Conservation (phyloP, 2,329 filamentous ascomycete genomes). For the Colletotrichum sojae region DNA sequence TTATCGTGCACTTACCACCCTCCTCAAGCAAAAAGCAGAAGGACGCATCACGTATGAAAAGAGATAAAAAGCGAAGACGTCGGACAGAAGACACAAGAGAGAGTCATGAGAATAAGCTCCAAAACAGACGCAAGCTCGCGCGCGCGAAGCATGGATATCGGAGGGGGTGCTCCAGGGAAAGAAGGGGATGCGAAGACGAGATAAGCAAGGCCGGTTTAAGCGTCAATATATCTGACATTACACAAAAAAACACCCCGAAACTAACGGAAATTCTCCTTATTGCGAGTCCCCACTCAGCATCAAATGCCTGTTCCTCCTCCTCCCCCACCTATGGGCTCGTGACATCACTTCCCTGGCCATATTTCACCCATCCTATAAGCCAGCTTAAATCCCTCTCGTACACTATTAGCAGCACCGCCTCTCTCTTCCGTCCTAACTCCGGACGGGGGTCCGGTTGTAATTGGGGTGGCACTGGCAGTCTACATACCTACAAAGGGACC, state of each 20-base stretch:
- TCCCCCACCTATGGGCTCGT: neutral
- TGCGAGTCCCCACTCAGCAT: neutral
- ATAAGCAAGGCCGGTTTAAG: neutral
- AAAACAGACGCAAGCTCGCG: neutral
- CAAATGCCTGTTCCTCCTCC: neutral
- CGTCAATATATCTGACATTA: conserved; percentile 10
- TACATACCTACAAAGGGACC: no score
- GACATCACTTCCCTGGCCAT: conserved; percentile 3
- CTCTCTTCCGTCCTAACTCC: conserved; percentile 14
- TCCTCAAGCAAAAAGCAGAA: conserved; percentile 22
- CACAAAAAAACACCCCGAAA: neutral
- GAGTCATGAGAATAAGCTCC: conserved; percentile 20
- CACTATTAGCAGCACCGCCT: neutral
- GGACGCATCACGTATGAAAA: conserved; percentile 42
- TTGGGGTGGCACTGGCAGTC: no score
- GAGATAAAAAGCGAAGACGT: neutral
- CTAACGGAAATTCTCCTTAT: conserved; percentile 9
- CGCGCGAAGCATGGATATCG: neutral
- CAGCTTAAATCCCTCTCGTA: neutral
- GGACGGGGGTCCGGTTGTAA: neutral
- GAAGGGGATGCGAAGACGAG: neutral
- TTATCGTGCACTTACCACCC: neutral
- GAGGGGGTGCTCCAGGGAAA: no score
- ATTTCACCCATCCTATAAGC: neutral
- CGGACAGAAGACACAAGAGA: neutral